Evolutionary conservation across 441 rosid species (phyloP).

Genomic region (Pelargonium cotyledonis): DNA sequence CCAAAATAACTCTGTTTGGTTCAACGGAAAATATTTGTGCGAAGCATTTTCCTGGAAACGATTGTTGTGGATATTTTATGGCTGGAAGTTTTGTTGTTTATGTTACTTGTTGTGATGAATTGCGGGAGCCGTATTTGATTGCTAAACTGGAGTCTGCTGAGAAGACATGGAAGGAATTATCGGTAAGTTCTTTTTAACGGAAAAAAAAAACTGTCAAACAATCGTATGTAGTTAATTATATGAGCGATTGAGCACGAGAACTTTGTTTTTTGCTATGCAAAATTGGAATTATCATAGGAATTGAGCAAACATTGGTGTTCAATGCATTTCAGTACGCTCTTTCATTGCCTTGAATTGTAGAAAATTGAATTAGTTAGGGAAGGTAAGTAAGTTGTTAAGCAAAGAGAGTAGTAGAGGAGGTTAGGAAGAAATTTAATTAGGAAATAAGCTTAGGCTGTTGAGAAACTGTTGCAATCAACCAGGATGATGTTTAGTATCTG

Average conservation of each 20-base stretch:
- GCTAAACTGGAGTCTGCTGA: conserved; percentile 84
- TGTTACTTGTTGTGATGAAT: not conserved
- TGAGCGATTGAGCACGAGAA: not conserved
- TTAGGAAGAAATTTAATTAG: not conserved
- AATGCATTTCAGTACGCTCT: not conserved
- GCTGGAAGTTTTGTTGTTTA: not conserved
- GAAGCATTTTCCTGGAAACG: no score
- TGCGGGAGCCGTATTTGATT: conserved; percentile 71
- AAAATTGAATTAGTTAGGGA: not conserved
- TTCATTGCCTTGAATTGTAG: not conserved
- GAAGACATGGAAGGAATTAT: conserved; percentile 88
- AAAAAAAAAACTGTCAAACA: not conserved
- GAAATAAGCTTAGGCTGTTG: not conserved
- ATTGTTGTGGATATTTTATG: no score
- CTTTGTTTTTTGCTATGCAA: not conserved
- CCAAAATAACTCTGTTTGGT: no score
- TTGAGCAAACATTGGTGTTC: not conserved
- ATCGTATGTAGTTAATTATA: not conserved
- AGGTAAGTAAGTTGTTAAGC: not conserved
- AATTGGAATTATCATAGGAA: not conserved
- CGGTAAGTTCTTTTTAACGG: conserved; percentile 41
- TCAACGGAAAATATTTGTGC: no score
- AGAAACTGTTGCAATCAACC: not conserved
- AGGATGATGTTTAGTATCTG: no score
- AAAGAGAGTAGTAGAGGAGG: not conserved